phyloP scores from a whole-genome alignment of 345 rosid genomes.

The Arabis hirsuta region DNA sequence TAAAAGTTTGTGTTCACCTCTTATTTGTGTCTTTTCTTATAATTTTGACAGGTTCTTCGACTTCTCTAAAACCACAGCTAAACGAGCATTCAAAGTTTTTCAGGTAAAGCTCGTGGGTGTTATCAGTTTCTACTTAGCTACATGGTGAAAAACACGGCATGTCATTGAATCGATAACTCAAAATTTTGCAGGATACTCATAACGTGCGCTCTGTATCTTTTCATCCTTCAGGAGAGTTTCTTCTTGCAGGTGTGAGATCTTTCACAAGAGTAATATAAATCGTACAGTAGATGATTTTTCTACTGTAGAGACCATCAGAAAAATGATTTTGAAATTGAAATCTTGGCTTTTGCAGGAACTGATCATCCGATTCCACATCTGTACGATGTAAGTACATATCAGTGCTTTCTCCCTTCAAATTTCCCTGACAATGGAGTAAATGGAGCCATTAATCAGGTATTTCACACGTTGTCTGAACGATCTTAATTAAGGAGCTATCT shows the following conservation, averaged over 20 bases:
- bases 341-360: conserved; percentile 58
- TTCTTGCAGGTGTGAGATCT: conserved; percentile 73
- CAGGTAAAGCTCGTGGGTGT: conserved; percentile 56
- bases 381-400: conserved; percentile 80
- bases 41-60: conserved; percentile 69
- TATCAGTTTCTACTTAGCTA: conserved; percentile 8
- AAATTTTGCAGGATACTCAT: conserved; percentile 70
- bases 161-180: conserved; percentile 1
- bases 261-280: neutral
- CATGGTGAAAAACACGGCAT: conserved; percentile 12
- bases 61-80: conserved; percentile 83
- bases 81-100: conserved; percentile 81
- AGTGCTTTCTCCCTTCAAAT: conserved; percentile 69
- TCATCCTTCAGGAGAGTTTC: conserved; percentile 85
- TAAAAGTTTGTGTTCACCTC: neutral
- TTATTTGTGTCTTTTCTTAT: conserved; percentile 15
- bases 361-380: conserved; percentile 82
- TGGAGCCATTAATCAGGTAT: conserved; percentile 89
- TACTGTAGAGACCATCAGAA: neutral
- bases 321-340: conserved; percentile 14
- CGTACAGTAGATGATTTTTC: neutral
- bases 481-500: neutral
- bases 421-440: conserved; percentile 58
- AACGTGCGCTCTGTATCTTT: conserved; percentile 80
- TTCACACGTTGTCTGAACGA: neutral